phyloP scores from a whole-genome alignment of 1,139 yeast genomes.

The Zygoascus sp. region DNA sequence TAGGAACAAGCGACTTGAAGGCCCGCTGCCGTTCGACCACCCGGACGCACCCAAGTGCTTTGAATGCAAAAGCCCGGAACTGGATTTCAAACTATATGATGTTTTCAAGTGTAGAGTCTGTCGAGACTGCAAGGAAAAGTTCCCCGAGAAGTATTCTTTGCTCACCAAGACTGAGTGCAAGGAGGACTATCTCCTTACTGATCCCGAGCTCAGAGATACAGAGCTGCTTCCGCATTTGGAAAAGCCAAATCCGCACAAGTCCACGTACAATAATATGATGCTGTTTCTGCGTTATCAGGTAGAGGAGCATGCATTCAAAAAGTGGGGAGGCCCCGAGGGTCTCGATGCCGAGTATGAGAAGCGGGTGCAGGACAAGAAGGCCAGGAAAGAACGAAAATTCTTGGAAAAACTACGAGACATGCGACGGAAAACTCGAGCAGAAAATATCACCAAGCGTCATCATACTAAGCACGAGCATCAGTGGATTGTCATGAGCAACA shows the following conservation, averaged over 20 bases:
- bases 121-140: slow-evolving; percentile 61
- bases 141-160: slow-evolving; percentile 84
- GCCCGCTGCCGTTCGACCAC: slow-evolving; percentile 41
- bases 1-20: slow-evolving; percentile 40
- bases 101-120: slow-evolving; percentile 76
- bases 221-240: slow-evolving; percentile 69
- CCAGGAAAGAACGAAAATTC: slow-evolving; percentile 74
- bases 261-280: slow-evolving; percentile 87
- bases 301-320: slow-evolving; percentile 84
- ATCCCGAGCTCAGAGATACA: slow-evolving; percentile 78
- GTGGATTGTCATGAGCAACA: slow-evolving; percentile 56
- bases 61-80: slow-evolving; percentile 72
- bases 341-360: slow-evolving; percentile 90
- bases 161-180: slow-evolving; percentile 93
- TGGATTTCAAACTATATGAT: slow-evolving; percentile 67
- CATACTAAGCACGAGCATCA: slow-evolving; percentile 69
- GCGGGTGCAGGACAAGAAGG: slow-evolving; percentile 66
- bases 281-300: slow-evolving; percentile 82
- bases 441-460: slow-evolving; percentile 65
- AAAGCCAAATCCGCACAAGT: slow-evolving; percentile 91
- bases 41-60: slow-evolving; percentile 68
- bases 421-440: slow-evolving; percentile 89
- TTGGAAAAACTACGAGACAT: slow-evolving; percentile 71
- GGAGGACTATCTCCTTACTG: slow-evolving; percentile 87
- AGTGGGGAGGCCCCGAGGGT: slow-evolving; percentile 91